Base-by-base conservation (phyloP, 1,284 basidiomycete species). In the Ganoderma lucidum region DNA sequence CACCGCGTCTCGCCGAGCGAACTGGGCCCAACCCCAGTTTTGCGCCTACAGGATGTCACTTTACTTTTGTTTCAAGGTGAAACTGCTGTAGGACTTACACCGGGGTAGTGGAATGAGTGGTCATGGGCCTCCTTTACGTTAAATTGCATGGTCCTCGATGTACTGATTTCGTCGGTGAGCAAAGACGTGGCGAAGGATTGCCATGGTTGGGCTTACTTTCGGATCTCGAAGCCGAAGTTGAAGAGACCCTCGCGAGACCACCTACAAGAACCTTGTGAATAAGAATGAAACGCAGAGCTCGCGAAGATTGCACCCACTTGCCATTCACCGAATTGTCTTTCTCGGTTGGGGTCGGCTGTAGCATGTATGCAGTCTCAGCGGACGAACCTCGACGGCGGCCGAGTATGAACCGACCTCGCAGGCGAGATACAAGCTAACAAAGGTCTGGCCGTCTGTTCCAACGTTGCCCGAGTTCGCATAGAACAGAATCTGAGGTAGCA, bases 11-110 rank as follows among this genome's bases (percentile, higher is more conserved):
- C 95, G 85, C 63, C 88, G 88, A 35, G 93, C 90, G 79, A 96
- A 96, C 76, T 93, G 91, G 1, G 90, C 90, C 91, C 93, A 93
- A 59, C 93, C 93, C 93, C 93, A 94, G 77, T 95, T 94, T 55
- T 91, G 90, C 4, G 93, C 91, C 90, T 91, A 70, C 19, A 23
- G 39, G 42, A 10, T 12, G 37, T 19, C 51, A 45, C 60, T 41
- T 44, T 12, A 42, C 32, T n/a, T 56, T 17, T 32, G 53, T 15
- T 15, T 35, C 1, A 56, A 30, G 28, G 30, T 9, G 30, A 56
- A 6, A 30, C 30, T 32, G 6, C 56, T 17, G 17, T 2, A 17
- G 14, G 1, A 63, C 77, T 28, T 71, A 88, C 94, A 82, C 93
- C 93, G 6, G 72, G 72, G 79, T 88, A 90, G 14, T 92, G 94